Evolutionary conservation across 83 land plant species (phyloP).

Genomic region (Picea engelmannii): DNA sequence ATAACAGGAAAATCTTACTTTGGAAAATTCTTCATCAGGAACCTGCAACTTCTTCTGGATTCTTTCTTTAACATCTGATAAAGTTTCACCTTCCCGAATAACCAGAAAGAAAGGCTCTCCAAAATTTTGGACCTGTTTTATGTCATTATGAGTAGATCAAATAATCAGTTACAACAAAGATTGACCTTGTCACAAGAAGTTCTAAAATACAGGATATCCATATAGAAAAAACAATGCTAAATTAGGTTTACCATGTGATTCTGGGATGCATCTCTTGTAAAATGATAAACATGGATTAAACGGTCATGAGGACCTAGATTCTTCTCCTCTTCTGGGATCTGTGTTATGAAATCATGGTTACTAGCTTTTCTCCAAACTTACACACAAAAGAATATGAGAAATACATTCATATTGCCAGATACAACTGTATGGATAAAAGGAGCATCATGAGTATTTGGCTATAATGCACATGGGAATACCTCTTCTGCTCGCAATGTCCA

Average conservation of each 20-base stretch:
- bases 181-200: neutral
- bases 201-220: neutral
- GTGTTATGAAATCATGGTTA: neutral
- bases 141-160: neutral
- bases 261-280: conserved; percentile 80
- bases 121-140: conserved; percentile 90
- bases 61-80: conserved; percentile 81
- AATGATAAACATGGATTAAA: conserved; percentile 97
- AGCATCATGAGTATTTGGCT: neutral
- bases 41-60: conserved; percentile 92
- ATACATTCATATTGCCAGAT: neutral
- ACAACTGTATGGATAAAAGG: neutral
- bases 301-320: conserved; percentile 88
- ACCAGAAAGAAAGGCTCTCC: conserved; percentile 98
- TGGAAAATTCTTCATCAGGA: conserved; percentile 92
- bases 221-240: neutral
- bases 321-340: conserved; percentile 99
- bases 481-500: conserved; percentile 99
- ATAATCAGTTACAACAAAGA: neutral
- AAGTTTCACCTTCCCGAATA: conserved; percentile 88
- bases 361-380: neutral
- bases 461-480: conserved; percentile 30
- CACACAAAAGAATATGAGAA: neutral
- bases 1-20: conserved; percentile 46
- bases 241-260: conserved; percentile 72